Percentiles rank a stretch among this genome's conserved stretches.
Evolutionary conservation across 2,329 filamentous ascomycete species (phyloP).

Genomic region (Raffaelea deltoideospora): DNA sequence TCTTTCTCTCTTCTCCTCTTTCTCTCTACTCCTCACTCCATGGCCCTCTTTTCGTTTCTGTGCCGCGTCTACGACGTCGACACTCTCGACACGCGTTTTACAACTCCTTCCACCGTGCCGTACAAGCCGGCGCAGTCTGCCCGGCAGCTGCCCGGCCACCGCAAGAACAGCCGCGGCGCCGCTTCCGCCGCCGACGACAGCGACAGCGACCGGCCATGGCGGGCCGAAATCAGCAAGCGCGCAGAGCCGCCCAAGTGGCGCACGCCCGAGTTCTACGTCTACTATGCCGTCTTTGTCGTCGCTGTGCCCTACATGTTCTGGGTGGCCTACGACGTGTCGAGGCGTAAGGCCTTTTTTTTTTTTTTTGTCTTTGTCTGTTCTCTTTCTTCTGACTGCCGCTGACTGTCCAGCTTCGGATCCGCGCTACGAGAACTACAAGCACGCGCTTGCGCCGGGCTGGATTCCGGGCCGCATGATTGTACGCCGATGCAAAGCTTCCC

Average conservation of each 20-base stretch:
- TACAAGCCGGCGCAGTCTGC: too few relatives aligned
- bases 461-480: slow-evolving; percentile 82
- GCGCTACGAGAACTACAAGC: slow-evolving; percentile 60
- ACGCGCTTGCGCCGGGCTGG: slow-evolving; percentile 68
- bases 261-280: slow-evolving; percentile 73
- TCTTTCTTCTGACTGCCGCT: neutral
- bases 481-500: slow-evolving; percentile 19
- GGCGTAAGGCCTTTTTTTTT: slow-evolving; percentile 37
- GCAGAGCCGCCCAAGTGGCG: slow-evolving; percentile 62
- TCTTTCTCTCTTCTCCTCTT: neutral
- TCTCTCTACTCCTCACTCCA: slow-evolving; percentile 2
- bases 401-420: slow-evolving; percentile 54
- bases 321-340: slow-evolving; percentile 71
- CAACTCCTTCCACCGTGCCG: slow-evolving; percentile 52
- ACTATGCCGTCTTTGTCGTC: slow-evolving; percentile 52
- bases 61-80: slow-evolving; percentile 34
- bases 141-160: slow-evolving; percentile 20
- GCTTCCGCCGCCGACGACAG: slow-evolving; percentile 15
- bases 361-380: too few relatives aligned
- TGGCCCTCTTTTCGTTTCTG: slow-evolving; percentile 27
- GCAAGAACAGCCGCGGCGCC: slow-evolving; percentile 24
- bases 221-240: slow-evolving; percentile 14
- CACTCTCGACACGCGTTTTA: slow-evolving; percentile 32
- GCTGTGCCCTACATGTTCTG: slow-evolving; percentile 81
- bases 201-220: neutral